Base-by-base conservation (phyloP, 2,329 filamentous ascomycete genomes). In the Rachicladosporium sp. region DNA sequence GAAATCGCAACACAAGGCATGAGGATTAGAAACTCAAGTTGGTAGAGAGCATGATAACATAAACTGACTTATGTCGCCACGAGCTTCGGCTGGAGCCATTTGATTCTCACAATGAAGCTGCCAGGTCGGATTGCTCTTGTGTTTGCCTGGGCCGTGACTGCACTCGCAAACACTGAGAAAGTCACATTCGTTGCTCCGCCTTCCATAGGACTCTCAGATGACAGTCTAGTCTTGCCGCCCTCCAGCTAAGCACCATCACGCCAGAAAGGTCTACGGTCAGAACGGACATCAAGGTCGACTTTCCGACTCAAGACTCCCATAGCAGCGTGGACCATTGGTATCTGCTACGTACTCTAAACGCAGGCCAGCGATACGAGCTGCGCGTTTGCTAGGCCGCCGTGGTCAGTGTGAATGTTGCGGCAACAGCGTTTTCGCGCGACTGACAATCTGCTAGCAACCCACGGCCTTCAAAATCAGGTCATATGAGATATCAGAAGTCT, bases 331-430 rank as follows among this genome's bases (percentile, higher is more conserved):
- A 78, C 37, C 80, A 82, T 21, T 96, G 91, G 91, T 74, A 87
- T 49, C 64, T 89, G 6, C 73, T 98, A 5, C 73, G 82, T 42
- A 65, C 70, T 29, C 68, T 98, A 40, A 69, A 63, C n/a, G 71
- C 76, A 29, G 75, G 76, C 9, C 80, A 81, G 54, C 74, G 87
- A 48, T 95, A 96, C 68, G 91, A 98, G 67, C 73, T 93, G 36
- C 78, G 91, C 40, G 71, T 95, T 43, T 96, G 89, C 65, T 98
- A 89, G 88, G 72, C 86, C 44, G 91, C 91, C 31, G 91, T 81
- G 44, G 89, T 94, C 71, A 63, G 82, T 71, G 27, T 30, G 21
- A 13, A 8, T 6, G 8, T 8, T 37, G 8, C 31, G 34, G 33
- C 6, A 37, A 11, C 27, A 38, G 11, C 21, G 15, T 38, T 6